These are phyloP conservation scores for Capsicum chinense DNA, from an alignment of 257 asterid species.

Conservation along the genomic window DNA sequence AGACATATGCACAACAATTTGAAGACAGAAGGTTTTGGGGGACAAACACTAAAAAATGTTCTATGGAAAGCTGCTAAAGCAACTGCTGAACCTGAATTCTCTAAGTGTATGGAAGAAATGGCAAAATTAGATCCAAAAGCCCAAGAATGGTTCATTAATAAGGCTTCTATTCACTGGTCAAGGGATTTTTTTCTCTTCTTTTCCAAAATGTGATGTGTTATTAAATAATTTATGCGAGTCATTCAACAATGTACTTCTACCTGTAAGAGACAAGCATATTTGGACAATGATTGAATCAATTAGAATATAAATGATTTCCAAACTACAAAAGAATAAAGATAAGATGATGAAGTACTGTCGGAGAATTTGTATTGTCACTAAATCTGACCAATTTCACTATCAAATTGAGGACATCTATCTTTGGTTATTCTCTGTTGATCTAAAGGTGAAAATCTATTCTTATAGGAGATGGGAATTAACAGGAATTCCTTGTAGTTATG, in stretches of 20 bases:
- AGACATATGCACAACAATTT: too few relatives aligned
- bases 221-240: background rate
- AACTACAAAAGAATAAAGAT: background rate
- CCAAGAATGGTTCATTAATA: too few relatives aligned
- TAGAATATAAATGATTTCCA: background rate
- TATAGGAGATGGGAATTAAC: background rate
- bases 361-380: background rate
- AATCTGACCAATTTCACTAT: background rate
- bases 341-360: background rate
- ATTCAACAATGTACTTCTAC: background rate
- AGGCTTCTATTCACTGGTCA: too few relatives aligned
- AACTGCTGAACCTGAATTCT: too few relatives aligned
- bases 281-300: background rate
- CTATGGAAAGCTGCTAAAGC: too few relatives aligned
- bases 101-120: too few relatives aligned
- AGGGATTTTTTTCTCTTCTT: background rate
- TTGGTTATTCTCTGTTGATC: background rate
- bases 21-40: too few relatives aligned
- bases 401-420: background rate
- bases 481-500: slow-evolving; percentile 23
- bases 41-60: too few relatives aligned
- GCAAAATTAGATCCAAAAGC: too few relatives aligned
- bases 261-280: background rate
- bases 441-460: background rate
- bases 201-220: background rate